Evolutionary conservation across 73 alveolate species (phyloP).

Genomic region (Stentor coeruleus): DNA sequence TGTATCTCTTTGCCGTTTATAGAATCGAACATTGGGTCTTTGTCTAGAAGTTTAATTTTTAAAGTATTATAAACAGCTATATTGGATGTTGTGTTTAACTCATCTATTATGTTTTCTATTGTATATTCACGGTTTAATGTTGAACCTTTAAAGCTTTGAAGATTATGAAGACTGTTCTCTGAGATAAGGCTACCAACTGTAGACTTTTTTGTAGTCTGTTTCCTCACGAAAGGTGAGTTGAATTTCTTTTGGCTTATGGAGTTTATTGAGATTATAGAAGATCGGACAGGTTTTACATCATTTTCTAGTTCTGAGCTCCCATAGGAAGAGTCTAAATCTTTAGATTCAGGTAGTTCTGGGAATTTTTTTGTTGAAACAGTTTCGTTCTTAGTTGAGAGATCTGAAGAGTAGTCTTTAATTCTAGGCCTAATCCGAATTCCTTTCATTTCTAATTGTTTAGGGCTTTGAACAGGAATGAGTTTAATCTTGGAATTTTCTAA

Average conservation of each 20-base stretch:
- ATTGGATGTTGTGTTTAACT: neutral
- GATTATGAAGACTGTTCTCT: neutral
- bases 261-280: neutral
- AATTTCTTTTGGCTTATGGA: too few relatives aligned
- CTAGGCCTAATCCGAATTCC: neutral
- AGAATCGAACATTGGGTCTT: neutral
- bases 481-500: too few relatives aligned
- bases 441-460: neutral
- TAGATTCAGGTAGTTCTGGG: neutral
- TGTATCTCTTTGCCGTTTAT: neutral
- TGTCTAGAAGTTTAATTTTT: neutral
- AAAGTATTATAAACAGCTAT: neutral
- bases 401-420: neutral
- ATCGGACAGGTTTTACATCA: neutral
- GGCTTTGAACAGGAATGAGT: too few relatives aligned
- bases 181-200: neutral
- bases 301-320: neutral
- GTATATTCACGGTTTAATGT: neutral
- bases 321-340: neutral
- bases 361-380: neutral
- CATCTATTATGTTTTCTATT: conserved; percentile 5
- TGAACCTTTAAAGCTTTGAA: neutral
- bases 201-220: neutral
- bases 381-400: neutral
- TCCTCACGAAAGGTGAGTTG: neutral